These are phyloP conservation scores for Globisporangium nunn DNA, from an alignment of 352 stramenopile genomes.

Conservation along the genomic window DNA sequence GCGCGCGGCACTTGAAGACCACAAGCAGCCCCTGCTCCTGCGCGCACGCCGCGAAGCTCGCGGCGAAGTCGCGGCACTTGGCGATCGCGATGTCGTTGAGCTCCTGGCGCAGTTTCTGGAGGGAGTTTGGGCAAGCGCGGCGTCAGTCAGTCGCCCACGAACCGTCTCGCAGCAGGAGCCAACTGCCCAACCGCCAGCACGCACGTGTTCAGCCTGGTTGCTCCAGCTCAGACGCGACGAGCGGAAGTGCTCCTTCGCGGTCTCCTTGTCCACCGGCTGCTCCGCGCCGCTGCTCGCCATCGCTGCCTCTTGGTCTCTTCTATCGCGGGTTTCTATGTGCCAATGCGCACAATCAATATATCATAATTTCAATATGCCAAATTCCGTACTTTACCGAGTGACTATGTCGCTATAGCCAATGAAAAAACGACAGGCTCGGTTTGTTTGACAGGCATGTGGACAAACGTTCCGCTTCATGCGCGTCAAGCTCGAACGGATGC, in stretches of 20 bases:
- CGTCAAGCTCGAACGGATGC: no score
- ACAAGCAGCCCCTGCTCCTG: conserved; percentile 64
- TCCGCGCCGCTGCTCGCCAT: conserved; percentile 20
- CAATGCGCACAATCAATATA: not conserved
- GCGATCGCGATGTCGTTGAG: conserved; percentile 76
- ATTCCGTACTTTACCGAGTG: no score
- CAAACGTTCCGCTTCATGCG: no score
- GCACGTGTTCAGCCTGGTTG: conserved; percentile 76
- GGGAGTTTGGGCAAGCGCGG: no score
- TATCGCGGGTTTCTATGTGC: conserved; percentile 7
- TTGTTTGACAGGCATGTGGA: no score
- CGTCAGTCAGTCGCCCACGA: no score
- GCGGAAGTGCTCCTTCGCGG: conserved; percentile 61
- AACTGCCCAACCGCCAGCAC: conserved; percentile 2
- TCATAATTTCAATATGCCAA: no score
- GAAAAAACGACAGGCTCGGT: no score
- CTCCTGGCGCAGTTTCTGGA: conserved; percentile 73
- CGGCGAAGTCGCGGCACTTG: conserved; percentile 54
- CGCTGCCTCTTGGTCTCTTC: not conserved
- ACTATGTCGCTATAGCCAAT: no score
- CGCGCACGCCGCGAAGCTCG: conserved; percentile 61
- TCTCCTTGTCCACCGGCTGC: conserved; percentile 62
- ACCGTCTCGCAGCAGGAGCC: no score
- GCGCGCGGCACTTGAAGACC: conserved; percentile 59
- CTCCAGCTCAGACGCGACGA: conserved; percentile 76